phyloP scores from a whole-genome alignment of 2,329 filamentous ascomycete species.

The Camillea tinctor region DNA sequence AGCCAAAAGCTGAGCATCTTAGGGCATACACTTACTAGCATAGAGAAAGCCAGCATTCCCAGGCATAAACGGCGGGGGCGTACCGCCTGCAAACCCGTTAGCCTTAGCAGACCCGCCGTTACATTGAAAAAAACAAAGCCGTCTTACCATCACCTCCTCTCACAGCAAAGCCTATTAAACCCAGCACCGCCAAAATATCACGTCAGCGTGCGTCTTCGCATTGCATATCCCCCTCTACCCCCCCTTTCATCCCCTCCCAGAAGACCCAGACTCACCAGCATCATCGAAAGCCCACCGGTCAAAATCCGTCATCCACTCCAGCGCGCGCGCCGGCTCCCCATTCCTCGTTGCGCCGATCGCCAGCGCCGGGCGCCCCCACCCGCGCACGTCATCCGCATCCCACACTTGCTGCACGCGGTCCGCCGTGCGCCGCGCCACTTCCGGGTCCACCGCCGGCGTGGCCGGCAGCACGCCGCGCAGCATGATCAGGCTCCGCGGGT shows the following conservation, averaged over 20 bases:
- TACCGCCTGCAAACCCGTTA: slow-evolving; percentile 15
- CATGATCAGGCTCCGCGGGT: slow-evolving; percentile 46
- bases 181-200: neutral
- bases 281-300: slow-evolving; percentile 43
- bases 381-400: slow-evolving; percentile 41
- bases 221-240: no score
- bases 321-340: slow-evolving; percentile 40
- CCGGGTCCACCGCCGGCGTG: slow-evolving; percentile 36
- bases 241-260: no score
- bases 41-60: slow-evolving; percentile 39
- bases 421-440: slow-evolving; percentile 36
- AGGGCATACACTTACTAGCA: slow-evolving; percentile 21
- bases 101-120: neutral
- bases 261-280: slow-evolving; percentile 28
- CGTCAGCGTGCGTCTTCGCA: neutral
- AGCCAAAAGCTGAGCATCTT: neutral
- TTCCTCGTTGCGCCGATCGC: slow-evolving; percentile 45
- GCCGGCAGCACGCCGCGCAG: slow-evolving; percentile 45
- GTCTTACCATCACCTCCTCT: slow-evolving; percentile 13
- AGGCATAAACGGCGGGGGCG: slow-evolving; percentile 37
- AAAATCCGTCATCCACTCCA: slow-evolving; percentile 41
- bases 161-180: slow-evolving; percentile 3
- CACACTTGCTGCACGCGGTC: slow-evolving; percentile 41
- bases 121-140: neutral
- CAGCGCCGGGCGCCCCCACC: slow-evolving; percentile 47